Percentiles rank a stretch among this genome's conserved stretches.
Evolutionary conservation across 2,329 filamentous ascomycete genomes (phyloP).

Genomic region (Mycogone perniciosa): DNA sequence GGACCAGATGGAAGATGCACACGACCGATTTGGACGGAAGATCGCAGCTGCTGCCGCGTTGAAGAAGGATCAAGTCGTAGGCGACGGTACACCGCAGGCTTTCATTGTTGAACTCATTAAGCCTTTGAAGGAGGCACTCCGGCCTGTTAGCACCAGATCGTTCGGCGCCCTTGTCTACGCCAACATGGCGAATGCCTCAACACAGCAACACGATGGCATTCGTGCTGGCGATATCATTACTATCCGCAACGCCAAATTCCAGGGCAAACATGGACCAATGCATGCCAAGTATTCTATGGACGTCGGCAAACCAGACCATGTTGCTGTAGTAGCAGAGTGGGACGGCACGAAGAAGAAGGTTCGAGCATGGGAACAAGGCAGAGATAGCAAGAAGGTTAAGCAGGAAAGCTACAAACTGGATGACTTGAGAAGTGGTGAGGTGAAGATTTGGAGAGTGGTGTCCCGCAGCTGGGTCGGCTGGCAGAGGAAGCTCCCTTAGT

Average conservation of each 20-base stretch:
- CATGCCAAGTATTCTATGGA: slow-evolving; percentile 88
- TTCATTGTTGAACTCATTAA: slow-evolving; percentile 75
- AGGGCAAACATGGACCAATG: slow-evolving; percentile 92
- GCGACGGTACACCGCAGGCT: slow-evolving; percentile 72
- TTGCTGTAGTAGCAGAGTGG: slow-evolving; percentile 90
- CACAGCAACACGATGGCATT: slow-evolving; percentile 87
- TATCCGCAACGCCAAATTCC: slow-evolving; percentile 87
- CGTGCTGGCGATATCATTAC: slow-evolving; percentile 87
- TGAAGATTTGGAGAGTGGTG: slow-evolving; percentile 96
- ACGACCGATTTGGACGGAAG: slow-evolving; percentile 71
- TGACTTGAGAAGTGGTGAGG: slow-evolving; percentile 86
- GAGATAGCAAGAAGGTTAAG: slow-evolving; percentile 90
- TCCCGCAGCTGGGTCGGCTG: slow-evolving; percentile 88
- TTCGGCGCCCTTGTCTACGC: slow-evolving; percentile 91
- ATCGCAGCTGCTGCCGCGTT: slow-evolving; percentile 64
- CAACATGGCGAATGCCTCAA: slow-evolving; percentile 90
- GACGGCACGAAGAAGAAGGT: slow-evolving; percentile 99
- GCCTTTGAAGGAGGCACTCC: slow-evolving; percentile 65
- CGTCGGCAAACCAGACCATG: slow-evolving; percentile 83
- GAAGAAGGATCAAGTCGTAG: slow-evolving; percentile 74
- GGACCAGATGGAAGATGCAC: slow-evolving; percentile 85
- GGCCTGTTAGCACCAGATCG: slow-evolving; percentile 78
- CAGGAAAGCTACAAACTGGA: slow-evolving; percentile 90
- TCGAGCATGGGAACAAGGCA: slow-evolving; percentile 86
- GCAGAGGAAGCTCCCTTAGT: slow-evolving; percentile 55